Evolutionary conservation across 2,329 filamentous ascomycete species (phyloP).

Genomic region (Aphanoascus verrucosus): DNA sequence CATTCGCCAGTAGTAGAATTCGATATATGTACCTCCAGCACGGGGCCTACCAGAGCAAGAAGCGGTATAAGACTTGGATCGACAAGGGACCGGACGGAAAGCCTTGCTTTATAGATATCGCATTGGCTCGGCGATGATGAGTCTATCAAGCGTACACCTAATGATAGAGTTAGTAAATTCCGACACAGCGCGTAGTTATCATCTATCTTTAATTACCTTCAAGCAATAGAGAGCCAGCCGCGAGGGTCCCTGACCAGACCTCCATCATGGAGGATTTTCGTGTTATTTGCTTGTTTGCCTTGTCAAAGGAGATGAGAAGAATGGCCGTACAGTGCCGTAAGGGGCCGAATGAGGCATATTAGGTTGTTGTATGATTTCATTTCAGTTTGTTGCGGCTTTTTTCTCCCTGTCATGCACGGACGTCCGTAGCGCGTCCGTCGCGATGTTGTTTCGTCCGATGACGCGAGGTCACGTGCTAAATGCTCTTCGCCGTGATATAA

Average conservation of each 20-base stretch:
- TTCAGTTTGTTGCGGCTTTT: no score
- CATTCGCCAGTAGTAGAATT: constrained; percentile 28
- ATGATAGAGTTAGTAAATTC: not conserved
- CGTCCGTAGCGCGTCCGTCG: no score
- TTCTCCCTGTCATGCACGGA: not conserved
- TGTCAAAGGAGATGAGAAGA: not conserved
- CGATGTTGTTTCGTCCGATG: no score
- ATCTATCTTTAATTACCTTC: not conserved
- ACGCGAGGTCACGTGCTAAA: not conserved
- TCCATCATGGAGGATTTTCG: constrained; percentile 22
- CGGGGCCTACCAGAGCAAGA: constrained; percentile 31
- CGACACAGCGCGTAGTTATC: not conserved
- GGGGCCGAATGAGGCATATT: no score
- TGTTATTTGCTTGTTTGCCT: no score
- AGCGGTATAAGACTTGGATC: constrained; percentile 33
- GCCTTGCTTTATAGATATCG: constrained; percentile 26
- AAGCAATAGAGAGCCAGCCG: not conserved
- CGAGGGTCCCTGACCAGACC: constrained; percentile 21
- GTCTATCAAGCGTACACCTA: constrained; percentile 24
- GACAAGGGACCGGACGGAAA: constrained; percentile 29
- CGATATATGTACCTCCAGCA: constrained; percentile 31
- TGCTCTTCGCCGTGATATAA: no score
- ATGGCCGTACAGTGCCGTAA: no score
- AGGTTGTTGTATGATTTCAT: no score
- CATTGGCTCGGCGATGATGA: constrained; percentile 26